Conservation (phyloP, 2,329 filamentous ascomycete species). For the Torrubiella hemipterigena region DNA sequence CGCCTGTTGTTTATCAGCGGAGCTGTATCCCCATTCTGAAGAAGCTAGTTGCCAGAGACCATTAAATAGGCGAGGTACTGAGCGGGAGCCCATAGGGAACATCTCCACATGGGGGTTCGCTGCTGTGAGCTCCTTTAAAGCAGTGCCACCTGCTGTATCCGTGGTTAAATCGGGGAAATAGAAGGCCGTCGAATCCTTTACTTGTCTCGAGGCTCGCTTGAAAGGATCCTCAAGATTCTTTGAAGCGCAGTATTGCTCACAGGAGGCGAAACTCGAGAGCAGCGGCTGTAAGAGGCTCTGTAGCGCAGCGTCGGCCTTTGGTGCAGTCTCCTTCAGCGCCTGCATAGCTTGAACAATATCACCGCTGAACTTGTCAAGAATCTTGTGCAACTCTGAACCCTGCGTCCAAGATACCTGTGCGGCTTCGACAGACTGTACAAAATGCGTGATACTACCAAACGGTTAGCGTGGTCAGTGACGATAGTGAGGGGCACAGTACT, state of each 20-base stretch:
- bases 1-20: slow-evolving; percentile 8
- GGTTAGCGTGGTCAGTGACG: too few species aligned
- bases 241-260: slow-evolving; percentile 9
- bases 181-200: slow-evolving; percentile 14
- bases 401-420: slow-evolving; percentile 5
- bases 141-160: too few species aligned
- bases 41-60: slow-evolving; percentile 20
- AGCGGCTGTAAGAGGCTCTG: slow-evolving; percentile 8
- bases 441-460: neutral
- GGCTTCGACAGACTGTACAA: neutral
- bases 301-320: slow-evolving; percentile 10
- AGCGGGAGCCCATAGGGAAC: slow-evolving; percentile 9
- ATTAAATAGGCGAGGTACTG: slow-evolving; percentile 15
- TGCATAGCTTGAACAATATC: slow-evolving; percentile 25
- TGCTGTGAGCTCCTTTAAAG: too few species aligned
- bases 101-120: slow-evolving; percentile 9
- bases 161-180: too few species aligned
- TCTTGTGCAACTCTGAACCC: slow-evolving; percentile 3
- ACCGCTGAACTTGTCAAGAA: slow-evolving; percentile 16
- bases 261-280: slow-evolving; percentile 10
- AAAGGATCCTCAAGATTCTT: slow-evolving; percentile 9
- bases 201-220: slow-evolving; percentile 15
- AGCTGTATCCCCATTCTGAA: slow-evolving; percentile 15
- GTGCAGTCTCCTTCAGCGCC: slow-evolving; percentile 20
- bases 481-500: too few species aligned